phyloP scores from a whole-genome alignment of 352 stramenopile species.

The Phytophthora podocarpi region DNA sequence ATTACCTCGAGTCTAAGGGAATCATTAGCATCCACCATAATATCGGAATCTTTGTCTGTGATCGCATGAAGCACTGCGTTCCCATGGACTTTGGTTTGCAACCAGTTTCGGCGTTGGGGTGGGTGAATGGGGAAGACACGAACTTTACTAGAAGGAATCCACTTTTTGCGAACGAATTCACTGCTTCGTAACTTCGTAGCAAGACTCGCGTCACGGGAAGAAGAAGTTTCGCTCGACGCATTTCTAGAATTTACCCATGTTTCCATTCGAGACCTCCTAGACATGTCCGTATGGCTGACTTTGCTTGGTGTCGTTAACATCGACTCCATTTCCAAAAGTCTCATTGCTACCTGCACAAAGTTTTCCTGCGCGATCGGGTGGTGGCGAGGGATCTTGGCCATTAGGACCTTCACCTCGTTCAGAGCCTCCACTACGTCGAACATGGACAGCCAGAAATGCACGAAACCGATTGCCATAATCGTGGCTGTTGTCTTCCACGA shows the following conservation, averaged over 20 bases:
- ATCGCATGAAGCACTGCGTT: not conserved
- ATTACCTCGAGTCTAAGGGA: constrained; percentile 14
- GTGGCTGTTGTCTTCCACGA: constrained; percentile 24
- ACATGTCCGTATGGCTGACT: not conserved
- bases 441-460: constrained; percentile 36
- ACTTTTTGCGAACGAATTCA: not conserved
- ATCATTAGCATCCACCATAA: not conserved
- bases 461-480: constrained; percentile 10
- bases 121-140: constrained; percentile 16
- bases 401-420: constrained; percentile 20
- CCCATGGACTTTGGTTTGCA: not conserved
- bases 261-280: constrained; percentile 6
- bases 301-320: not conserved
- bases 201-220: not conserved
- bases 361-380: constrained; percentile 13
- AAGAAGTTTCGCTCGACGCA: not conserved
- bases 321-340: constrained; percentile 1
- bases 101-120: not conserved
- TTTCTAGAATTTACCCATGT: constrained; percentile 8
- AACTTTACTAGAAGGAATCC: not conserved
- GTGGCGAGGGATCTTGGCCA: constrained; percentile 10
- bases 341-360: constrained; percentile 26
- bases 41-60: not conserved
- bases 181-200: not conserved
- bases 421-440: constrained; percentile 15